Percentiles rank a stretch among this genome's conserved stretches.
These are phyloP conservation scores for Thelephora terrestris DNA, from an alignment of 1,284 basidiomycete genomes.

Conservation along the genomic window DNA sequence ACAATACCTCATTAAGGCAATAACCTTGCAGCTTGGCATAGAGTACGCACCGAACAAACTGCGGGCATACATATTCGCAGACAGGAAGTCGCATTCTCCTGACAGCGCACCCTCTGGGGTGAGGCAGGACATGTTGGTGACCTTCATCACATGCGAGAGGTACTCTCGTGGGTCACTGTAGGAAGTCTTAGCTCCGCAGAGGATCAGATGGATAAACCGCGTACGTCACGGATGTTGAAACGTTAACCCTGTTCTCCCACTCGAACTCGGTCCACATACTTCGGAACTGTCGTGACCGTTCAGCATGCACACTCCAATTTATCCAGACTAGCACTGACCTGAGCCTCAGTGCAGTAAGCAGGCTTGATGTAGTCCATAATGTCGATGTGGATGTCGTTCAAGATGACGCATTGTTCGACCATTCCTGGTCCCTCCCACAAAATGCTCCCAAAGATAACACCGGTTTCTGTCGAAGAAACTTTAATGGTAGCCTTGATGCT, in stretches of 20 bases:
- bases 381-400: slow-evolving; percentile 98
- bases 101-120: slow-evolving; percentile 88
- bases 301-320: slow-evolving; percentile 1
- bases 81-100: slow-evolving; percentile 90
- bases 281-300: slow-evolving; percentile 54
- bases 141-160: slow-evolving; percentile 83
- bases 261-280: slow-evolving; percentile 98
- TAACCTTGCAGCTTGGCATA: background rate
- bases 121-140: slow-evolving; percentile 94
- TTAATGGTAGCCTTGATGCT: slow-evolving; percentile 99
- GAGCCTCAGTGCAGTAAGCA: slow-evolving; percentile 90
- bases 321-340: slow-evolving; percentile 41
- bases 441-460: slow-evolving; percentile 97
- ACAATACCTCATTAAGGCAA: background rate
- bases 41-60: slow-evolving; percentile 69
- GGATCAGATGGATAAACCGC: slow-evolving; percentile 18
- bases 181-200: slow-evolving; percentile 6
- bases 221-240: slow-evolving; percentile 72
- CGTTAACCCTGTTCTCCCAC: slow-evolving; percentile 97
- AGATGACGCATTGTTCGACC: slow-evolving; percentile 79
- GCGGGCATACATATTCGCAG: slow-evolving; percentile 89
- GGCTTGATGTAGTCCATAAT: slow-evolving; percentile 99
- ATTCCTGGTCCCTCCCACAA: slow-evolving; percentile 92
- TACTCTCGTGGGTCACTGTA: slow-evolving; percentile 71
- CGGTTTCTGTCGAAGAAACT: slow-evolving; percentile 94